Base-by-base conservation (phyloP, 164 flowering plant species). In the Tetracentron sinense region DNA sequence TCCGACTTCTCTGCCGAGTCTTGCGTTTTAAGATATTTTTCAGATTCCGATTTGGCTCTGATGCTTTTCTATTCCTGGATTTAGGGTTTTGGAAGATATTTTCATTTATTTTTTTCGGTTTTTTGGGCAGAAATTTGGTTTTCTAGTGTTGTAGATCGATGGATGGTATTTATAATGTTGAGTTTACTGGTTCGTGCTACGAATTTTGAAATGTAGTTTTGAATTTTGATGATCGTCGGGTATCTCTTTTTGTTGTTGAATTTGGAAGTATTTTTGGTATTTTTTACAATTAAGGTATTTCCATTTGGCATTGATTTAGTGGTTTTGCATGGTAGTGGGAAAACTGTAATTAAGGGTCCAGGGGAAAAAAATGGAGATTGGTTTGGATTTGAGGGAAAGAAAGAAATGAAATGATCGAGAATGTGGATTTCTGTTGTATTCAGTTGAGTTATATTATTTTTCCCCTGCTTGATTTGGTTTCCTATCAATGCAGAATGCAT, bases 401-500 rank as follows among this genome's bases (percentile, higher is more conserved):
- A n/a, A n/a, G n/a, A n/a, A n/a, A n/a, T n/a, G n/a, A n/a, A n/a
- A n/a, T n/a, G n/a, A n/a, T n/a, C n/a, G n/a, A n/a, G n/a, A n/a
- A n/a, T n/a, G n/a, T n/a, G n/a, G n/a, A n/a, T n/a, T n/a, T n/a
- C n/a, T n/a, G n/a, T n/a, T n/a, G n/a, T n/a, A n/a, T n/a, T n/a
- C n/a, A n/a, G 66, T 23, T 4, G 48, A 25, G 21, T 15, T 5
- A n/a, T n/a, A n/a, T 31, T 52, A 20, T 29, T n/a, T 4, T 59
- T 44, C 44, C 11, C 4, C 1, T 23, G 7, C 12, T 2, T 49
- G 47, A 54, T 63, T 35, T 26, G 22, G 7, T 52, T 62, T 15
- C 44, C 0, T 54, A 19, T 62, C n/a, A 21, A 15, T 54, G 58
- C 66, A 54, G 66, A 54, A 54, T 17, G 57, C 29, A 52, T 16